phyloP scores from a whole-genome alignment of 495 filamentous ascomycete species.

The Xylaria longipes region DNA sequence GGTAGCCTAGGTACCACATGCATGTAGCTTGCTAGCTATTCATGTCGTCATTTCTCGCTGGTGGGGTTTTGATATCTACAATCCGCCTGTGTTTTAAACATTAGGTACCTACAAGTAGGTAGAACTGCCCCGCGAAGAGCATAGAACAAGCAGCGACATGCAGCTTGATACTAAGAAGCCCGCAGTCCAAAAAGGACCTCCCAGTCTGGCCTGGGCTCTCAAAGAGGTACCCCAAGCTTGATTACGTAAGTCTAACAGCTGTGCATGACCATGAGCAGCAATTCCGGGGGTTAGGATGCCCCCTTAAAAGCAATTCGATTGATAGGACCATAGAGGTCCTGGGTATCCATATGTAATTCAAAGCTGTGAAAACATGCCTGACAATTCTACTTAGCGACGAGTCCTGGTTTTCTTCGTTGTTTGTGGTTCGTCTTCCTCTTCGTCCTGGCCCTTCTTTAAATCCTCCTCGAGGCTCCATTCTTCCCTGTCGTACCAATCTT shows the following conservation, averaged over 20 bases:
- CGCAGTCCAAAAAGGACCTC: not conserved
- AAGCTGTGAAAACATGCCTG: constrained; percentile 15
- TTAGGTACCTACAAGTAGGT: too few species aligned
- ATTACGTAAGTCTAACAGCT: not conserved
- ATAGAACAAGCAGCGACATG: not conserved
- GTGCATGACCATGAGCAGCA: not conserved
- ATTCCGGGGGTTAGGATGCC: not conserved
- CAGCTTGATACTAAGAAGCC: not conserved
- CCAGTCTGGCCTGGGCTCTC: not conserved
- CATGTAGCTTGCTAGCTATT: not conserved
- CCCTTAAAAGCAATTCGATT: constrained; percentile 5
- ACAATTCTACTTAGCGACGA: constrained; percentile 50
- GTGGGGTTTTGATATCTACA: not conserved
- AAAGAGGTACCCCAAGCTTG: not conserved
- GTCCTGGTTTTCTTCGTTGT: constrained; percentile 79
- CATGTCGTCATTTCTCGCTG: constrained; percentile 20
- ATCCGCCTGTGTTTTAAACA: too few species aligned
- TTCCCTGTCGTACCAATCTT: constrained; percentile 95
- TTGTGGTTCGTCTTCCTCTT: constrained; percentile 82
- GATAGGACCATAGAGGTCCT: constrained; percentile 19
- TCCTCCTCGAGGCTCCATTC: constrained; percentile 86
- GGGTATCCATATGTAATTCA: constrained; percentile 26
- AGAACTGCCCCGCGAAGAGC: not conserved
- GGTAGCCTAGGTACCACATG: not conserved
- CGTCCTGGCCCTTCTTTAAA: constrained; percentile 88